A percentile compares a stretch with the other conserved stretches of the same genome.
These are phyloP conservation scores for Mallotus nudiflorus DNA, from an alignment of 345 rosid genomes.

Conservation along the genomic window DNA sequence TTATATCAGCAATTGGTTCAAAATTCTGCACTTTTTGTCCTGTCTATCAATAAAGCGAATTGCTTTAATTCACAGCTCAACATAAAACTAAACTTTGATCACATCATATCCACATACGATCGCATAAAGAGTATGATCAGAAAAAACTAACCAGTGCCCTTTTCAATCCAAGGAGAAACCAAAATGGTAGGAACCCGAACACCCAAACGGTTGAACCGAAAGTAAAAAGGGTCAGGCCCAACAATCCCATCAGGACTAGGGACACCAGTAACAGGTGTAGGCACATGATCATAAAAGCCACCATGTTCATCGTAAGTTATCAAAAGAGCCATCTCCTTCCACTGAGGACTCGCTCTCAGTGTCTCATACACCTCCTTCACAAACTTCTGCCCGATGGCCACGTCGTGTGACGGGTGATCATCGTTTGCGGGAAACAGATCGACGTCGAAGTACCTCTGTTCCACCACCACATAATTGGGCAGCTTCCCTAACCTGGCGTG, in stretches of 20 bases:
- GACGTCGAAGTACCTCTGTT: slow-evolving; percentile 83
- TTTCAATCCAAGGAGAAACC: slow-evolving; percentile 94
- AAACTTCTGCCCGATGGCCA: slow-evolving; percentile 80
- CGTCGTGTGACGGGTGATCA: slow-evolving; percentile 96
- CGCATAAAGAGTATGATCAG: background rate
- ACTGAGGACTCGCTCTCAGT: slow-evolving; percentile 88
- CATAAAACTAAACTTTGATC: too few relatives aligned
- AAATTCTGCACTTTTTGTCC: too few relatives aligned
- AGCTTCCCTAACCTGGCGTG: slow-evolving; percentile 72
- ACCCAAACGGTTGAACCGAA: slow-evolving; percentile 86
- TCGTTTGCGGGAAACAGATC: slow-evolving; percentile 75
- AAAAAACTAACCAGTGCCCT: slow-evolving; percentile 68
- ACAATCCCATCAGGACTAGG: slow-evolving; percentile 92
- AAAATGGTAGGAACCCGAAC: slow-evolving; percentile 86
- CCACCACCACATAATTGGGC: slow-evolving; percentile 86
- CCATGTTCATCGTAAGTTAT: slow-evolving; percentile 97
- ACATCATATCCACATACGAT: too few relatives aligned
- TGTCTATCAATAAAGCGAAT: too few relatives aligned
- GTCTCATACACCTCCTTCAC: slow-evolving; percentile 96
- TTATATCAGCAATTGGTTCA: too few relatives aligned
- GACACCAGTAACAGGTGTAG: slow-evolving; percentile 74
- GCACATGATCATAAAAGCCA: slow-evolving; percentile 96
- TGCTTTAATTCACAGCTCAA: too few relatives aligned
- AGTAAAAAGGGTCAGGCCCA: slow-evolving; percentile 89
- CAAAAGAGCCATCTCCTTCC: slow-evolving; percentile 89